Evolutionary conservation across 2,329 filamentous ascomycete species (phyloP), one percentile per base, ranked within the genome.

Genomic region (Paraphoma chrysanthemicola): DNA sequence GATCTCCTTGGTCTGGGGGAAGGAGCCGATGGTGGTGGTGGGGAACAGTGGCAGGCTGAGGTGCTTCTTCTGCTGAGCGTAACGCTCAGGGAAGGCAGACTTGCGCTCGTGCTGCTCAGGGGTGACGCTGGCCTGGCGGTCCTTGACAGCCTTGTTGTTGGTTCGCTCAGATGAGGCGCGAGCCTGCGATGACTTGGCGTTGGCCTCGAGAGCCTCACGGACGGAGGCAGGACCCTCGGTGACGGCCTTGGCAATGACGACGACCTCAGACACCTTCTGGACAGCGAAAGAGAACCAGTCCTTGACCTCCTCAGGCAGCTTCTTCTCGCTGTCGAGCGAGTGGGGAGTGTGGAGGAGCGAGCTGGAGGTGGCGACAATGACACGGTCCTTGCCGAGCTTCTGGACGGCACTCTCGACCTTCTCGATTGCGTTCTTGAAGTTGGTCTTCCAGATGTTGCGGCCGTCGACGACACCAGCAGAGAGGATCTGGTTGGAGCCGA

Each of bases 361-460:
- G 85, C 90, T 95, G 76, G 95, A 98, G 69, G 93, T 97, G 76
- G 95, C 91, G 70, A 97, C 92, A 69, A 99, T 91, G 79, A 99
- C 94, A 77, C 95, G 92, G 69, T 98, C 93, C 86, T 97, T 94
- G 83, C 95, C 94, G 63, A 99, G 88, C 85, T 96, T 92, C 85
- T 97, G 92, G 73, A 98, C 84, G 65, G 94, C 95, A 58, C 87
- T 84, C 88, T 98, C 92, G 60, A 95, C 90, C 64, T 84, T 87
- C 85, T 95, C 93, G 66, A 99, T 96, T 75, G 95, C 93, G 73
- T 88, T 88, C 88, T 96, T 91, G 84, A 97, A 90, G 89, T 98
- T 96, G 83, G 93, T 97, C 91, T 99, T 99, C 95, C 95, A 99
- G 86, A 99, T 98, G 88, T 99, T 99, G 76, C 95, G 93, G 74